Evolutionary conservation across 2,329 filamentous ascomycete genomes (phyloP), one percentile per base, ranked within the genome.

Genomic region (Fusarium nodosum): DNA sequence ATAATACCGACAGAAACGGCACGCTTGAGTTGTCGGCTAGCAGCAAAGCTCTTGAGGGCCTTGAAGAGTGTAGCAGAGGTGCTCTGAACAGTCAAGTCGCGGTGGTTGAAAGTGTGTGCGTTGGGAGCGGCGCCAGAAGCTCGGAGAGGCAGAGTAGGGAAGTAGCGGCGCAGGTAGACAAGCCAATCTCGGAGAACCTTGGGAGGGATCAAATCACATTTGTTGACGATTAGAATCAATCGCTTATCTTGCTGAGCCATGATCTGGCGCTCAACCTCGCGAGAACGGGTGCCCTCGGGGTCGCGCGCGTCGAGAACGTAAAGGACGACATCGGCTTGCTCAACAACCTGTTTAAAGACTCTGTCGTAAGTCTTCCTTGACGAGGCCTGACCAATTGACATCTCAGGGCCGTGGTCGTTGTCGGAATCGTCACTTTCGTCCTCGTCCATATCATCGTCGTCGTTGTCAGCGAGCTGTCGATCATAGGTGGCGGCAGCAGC

Each of bases 271-370:
- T 97, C 94, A 45, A 97, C 91, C 71, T 97, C 93, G 77, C 91
- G 92, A 38, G 94, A 97, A 69, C 94, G 88, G 31, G 94, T 97
- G 62, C 93, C 93, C 78, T 97, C 92, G 2, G 94, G 94, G 76
- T 97, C 94, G 73, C 94, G 90, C 56, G 95, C 94, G 77, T 97
- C 94, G 60, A 97, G 88, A 52, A 97, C 93, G 81, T 97, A 97
- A 54, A 97, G 88, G 36, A 97, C 87, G 30, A 97, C 94, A 77
- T 97, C 94, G 51, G 94, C 92, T 67, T 92, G 88, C 66, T 97
- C 93, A 34, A 97, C 90, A 18, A 97, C 94, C 77, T 93, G 88
- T 84, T 97, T 97, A 86, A 97, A 97, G 74, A 97, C 90, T 84
- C 97, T 97, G 86, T 97, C 94, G 80, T 95, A 97, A 56, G 93